Evolutionary conservation across 106 monocot genomes (phyloP).

Genomic region (Acorus calamus): DNA sequence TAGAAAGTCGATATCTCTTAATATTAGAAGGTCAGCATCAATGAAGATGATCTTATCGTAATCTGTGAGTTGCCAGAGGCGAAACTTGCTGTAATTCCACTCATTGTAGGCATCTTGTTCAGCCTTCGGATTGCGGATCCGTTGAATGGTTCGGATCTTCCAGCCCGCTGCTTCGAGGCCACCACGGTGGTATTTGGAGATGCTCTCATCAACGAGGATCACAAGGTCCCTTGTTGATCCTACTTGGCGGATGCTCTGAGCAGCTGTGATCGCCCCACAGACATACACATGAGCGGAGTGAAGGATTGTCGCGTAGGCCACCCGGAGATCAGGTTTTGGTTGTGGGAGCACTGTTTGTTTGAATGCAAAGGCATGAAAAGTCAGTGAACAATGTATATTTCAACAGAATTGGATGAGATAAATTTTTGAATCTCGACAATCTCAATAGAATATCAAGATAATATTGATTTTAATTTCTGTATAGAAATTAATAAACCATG

Average conservation of each 20-base stretch:
- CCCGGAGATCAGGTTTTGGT: conserved; percentile 21
- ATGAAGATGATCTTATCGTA: too few species aligned
- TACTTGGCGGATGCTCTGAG: neutral
- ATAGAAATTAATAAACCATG: too few species aligned
- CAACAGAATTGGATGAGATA: too few species aligned
- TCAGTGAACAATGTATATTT: too few species aligned
- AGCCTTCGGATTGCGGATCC: neutral
- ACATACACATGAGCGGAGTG: conserved; percentile 3
- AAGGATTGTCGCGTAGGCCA: conserved; percentile 12
- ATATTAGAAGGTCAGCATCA: too few species aligned
- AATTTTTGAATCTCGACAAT: too few species aligned
- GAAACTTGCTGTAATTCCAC: too few species aligned
- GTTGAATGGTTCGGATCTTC: neutral
- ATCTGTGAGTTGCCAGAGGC: too few species aligned
- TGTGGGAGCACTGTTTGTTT: conserved; percentile 17
- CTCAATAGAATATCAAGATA: too few species aligned
- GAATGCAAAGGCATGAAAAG: neutral
- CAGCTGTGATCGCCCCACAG: conserved; percentile 5
- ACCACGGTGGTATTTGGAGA: neutral
- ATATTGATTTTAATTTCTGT: too few species aligned
- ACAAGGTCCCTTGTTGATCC: conserved; percentile 2
- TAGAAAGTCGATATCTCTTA: too few species aligned
- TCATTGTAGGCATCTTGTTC: neutral
- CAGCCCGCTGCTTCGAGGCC: conserved; percentile 7
- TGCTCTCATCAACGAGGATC: conserved; percentile 6